phyloP scores from a whole-genome alignment of 306 rosid genomes.

The Datisca glomerata region DNA sequence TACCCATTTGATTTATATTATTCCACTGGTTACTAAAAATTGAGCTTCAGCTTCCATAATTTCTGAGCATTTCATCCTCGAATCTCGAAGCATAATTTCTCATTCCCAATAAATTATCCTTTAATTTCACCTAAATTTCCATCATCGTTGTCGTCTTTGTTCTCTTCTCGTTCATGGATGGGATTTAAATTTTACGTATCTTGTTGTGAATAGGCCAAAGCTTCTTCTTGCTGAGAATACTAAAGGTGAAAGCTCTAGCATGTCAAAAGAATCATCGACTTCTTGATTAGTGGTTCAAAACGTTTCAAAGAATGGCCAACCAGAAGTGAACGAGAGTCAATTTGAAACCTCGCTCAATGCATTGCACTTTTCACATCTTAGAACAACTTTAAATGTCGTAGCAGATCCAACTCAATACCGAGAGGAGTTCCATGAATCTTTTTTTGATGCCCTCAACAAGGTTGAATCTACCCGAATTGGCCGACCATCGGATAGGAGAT shows the following conservation, averaged over 20 bases:
- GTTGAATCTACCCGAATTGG: conserved; percentile 21
- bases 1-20: not conserved
- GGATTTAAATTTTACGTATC: not conserved
- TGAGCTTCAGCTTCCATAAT: conserved; percentile 2
- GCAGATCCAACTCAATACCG: conserved; percentile 64
- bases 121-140: too few relatives aligned
- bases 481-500: conserved; percentile 19
- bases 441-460: conserved; percentile 22
- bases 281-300: conserved; percentile 12
- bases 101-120: too few relatives aligned
- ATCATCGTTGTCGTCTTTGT: too few relatives aligned
- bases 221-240: not conserved
- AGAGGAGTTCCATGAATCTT: conserved; percentile 21
- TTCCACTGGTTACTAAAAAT: not conserved
- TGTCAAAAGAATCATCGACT: conserved; percentile 26
- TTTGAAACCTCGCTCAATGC: conserved; percentile 30
- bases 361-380: conserved; percentile 43
- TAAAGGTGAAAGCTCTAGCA: conserved; percentile 1
- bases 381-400: conserved; percentile 63
- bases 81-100: conserved; percentile 8
- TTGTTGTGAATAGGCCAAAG: not conserved
- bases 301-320: conserved; percentile 11
- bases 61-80: conserved; percentile 1
- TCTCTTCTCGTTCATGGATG: too few relatives aligned
- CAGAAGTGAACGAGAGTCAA: conserved; percentile 52